Evolutionary conservation across 2,329 filamentous ascomycete genomes (phyloP), one percentile per base, ranked within the genome.

Genomic region (Fusarium humuli): DNA sequence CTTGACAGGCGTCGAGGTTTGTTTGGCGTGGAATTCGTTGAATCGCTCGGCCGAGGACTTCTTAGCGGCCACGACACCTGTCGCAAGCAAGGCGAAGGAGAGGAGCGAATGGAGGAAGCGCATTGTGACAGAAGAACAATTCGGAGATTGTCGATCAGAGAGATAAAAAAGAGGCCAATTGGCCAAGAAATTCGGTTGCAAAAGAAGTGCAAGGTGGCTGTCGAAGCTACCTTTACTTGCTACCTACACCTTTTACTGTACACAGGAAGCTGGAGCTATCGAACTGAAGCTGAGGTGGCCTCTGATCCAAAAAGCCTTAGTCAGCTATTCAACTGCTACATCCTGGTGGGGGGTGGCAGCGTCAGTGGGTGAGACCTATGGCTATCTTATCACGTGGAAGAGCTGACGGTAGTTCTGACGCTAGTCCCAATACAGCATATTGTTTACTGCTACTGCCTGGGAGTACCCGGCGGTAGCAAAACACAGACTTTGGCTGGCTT

Each of bases 1-100:
- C 83, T 93, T 93, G 77, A 97, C 76, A 7, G 94, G 91, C 27
- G 87, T 81, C 6, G 87, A 87, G 45, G 85, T 84, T 61, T 90
- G 85, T 62, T 94, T 90, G 70, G 87, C 78, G 78, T 91, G 89
- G 82, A 90, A 95, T 63, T 88, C 86, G 69, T 87, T 79, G 83
- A 95, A 97, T 76, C 88, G 89, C 79, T 93, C 88, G 55, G 79
- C 71, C 14, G 85, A 77, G 50, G 89, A 83, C 79, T 92, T 90
- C 78, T 91, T 92, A 56, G 91, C 87, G 49, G 87, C 89, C 42
- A 91, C 79, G 60, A 85, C 85, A 61, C 87, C 84, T 57, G 89
- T 83, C 41, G 89, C 80, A 59, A 94, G 80, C 71, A 93, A 83
- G 77, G 91, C 82, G 62, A 88, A 82, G 44, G 90, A 87, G 71